phyloP scores from a whole-genome alignment of 2,329 filamentous ascomycete genomes.

The Aspergillus pseudoterreus region DNA sequence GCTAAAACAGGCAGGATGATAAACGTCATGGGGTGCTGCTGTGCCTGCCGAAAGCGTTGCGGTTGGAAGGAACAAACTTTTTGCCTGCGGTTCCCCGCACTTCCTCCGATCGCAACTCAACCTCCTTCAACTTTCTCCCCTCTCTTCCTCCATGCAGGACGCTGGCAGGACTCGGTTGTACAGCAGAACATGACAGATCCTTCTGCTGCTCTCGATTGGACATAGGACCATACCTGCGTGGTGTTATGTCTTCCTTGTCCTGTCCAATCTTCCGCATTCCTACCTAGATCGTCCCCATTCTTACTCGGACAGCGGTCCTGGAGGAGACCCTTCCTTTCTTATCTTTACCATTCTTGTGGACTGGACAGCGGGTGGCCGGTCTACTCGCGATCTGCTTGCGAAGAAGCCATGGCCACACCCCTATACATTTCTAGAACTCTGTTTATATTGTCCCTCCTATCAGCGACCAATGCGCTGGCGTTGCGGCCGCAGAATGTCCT shows the following conservation, averaged over 20 bases:
- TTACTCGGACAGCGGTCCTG: background rate
- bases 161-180: slow-evolving; percentile 1
- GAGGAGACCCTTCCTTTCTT: no score
- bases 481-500: slow-evolving; percentile 25
- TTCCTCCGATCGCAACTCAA: background rate
- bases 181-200: background rate
- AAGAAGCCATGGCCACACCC: slow-evolving; percentile 6
- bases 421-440: slow-evolving; percentile 19
- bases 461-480: slow-evolving; percentile 27
- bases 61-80: background rate
- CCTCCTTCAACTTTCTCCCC: slow-evolving; percentile 1
- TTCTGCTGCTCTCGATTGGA: slow-evolving; percentile 1
- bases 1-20: background rate
- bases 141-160: background rate
- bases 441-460: slow-evolving; percentile 19
- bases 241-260: background rate
- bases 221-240: background rate
- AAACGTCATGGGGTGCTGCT: background rate
- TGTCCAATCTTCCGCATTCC: background rate
- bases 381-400: background rate
- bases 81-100: slow-evolving; percentile 2
- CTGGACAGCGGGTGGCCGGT: background rate
- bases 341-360: no score
- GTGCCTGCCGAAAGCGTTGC: no score
- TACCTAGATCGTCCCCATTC: background rate